phyloP scores from a whole-genome alignment of 2,329 filamentous ascomycete species.

The Aspergillus pseudonomiae region DNA sequence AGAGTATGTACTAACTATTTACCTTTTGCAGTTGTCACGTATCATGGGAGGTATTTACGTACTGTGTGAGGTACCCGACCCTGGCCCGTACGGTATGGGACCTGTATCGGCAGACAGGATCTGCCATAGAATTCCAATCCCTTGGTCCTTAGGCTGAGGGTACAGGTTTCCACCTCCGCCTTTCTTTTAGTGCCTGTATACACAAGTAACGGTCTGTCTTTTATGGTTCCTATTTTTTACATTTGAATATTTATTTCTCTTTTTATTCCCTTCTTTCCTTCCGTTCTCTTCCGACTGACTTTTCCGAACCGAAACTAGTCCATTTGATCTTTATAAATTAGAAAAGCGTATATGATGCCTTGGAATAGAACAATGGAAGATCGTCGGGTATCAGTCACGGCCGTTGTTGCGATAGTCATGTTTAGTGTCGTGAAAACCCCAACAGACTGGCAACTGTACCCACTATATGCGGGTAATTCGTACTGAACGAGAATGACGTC shows the following conservation, averaged over 20 bases:
- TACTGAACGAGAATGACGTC: neutral
- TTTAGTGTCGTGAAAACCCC: conserved; percentile 1
- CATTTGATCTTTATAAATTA: neutral
- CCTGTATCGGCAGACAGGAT: conserved; percentile 1
- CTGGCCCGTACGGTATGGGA: neutral
- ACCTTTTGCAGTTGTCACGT: conserved; percentile 12
- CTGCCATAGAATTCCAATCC: conserved; percentile 13
- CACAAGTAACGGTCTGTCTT: neutral
- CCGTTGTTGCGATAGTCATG: neutral
- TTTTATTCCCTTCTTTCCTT: neutral
- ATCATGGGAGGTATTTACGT: neutral
- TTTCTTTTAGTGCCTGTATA: conserved; percentile 13
- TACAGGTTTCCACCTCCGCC: conserved; percentile 12
- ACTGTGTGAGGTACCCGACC: neutral
- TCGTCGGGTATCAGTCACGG: neutral
- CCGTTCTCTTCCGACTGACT: neutral
- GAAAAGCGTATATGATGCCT: neutral
- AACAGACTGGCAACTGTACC: neutral
- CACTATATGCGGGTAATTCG: neutral
- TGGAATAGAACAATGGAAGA: neutral
- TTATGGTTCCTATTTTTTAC: neutral
- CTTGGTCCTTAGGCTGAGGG: conserved; percentile 10
- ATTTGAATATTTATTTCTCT: neutral
- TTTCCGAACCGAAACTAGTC: neutral
- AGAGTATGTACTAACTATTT: conserved; percentile 19